Evolutionary conservation across 169 alveolate genomes (phyloP).

Genomic region (Eimeria zaria): DNA sequence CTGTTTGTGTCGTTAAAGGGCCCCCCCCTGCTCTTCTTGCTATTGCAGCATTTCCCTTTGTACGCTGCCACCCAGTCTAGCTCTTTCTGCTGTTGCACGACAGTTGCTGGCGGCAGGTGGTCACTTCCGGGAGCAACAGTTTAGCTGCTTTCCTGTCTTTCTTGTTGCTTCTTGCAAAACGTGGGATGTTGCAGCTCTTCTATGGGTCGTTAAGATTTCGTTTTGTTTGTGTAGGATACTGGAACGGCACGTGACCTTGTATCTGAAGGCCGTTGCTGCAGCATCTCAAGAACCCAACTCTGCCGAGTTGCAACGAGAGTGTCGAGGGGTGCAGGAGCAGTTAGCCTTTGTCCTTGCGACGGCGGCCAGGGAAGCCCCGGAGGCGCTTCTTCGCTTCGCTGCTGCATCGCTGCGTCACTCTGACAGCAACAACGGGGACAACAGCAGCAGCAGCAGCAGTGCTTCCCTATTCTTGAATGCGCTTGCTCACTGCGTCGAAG

Average conservation of each 20-base stretch:
- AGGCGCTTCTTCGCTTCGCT: constrained; percentile 47
- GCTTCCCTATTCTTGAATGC: constrained; percentile 1
- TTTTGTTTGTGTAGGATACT: constrained; percentile 19
- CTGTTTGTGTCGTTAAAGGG: constrained; percentile 54
- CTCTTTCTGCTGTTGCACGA: neutral
- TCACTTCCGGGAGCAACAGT: neutral
- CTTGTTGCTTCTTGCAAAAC: neutral
- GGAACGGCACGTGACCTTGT: constrained; percentile 48
- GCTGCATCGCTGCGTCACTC: constrained; percentile 38
- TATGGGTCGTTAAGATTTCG: neutral
- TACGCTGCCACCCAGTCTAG: neutral
- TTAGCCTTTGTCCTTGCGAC: constrained; percentile 54
- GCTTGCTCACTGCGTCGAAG: constrained; percentile 3
- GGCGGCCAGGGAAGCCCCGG: constrained; percentile 74
- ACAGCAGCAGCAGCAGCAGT: constrained; percentile 16
- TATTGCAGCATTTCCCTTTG: constrained; percentile 68
- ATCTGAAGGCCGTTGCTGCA: constrained; percentile 67
- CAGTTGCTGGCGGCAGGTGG: neutral
- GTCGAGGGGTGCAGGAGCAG: constrained; percentile 67
- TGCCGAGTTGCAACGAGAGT: constrained; percentile 60
- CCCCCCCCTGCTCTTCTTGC: constrained; percentile 2
- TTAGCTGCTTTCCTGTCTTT: neutral
- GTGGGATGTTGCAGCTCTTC: neutral
- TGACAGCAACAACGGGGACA: neutral
- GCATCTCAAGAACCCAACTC: constrained; percentile 32